Conservation (phyloP, 768 basidiomycete species). For the Ephemerocybe angulata region DNA sequence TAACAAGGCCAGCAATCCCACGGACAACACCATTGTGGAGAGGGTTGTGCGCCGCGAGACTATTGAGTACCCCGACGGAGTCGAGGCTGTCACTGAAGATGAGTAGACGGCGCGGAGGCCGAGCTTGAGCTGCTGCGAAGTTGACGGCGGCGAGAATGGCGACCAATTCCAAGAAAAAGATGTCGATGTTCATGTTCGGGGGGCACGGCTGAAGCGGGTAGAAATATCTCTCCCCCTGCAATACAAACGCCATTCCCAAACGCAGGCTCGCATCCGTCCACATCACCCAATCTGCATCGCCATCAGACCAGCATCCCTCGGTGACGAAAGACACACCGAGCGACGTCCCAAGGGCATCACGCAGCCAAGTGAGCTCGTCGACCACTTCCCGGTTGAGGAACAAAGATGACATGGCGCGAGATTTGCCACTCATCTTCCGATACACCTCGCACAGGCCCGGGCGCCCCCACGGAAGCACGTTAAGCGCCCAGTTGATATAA, state of each 20-base stretch:
- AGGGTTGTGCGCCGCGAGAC: slow-evolving; percentile 5
- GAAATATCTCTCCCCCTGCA: slow-evolving; percentile 10
- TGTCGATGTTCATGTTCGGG: slow-evolving; percentile 11
- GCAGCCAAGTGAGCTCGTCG: slow-evolving; percentile 15
- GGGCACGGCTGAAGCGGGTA: slow-evolving; percentile 9
- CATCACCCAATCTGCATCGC: slow-evolving; percentile 15
- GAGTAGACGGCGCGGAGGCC: slow-evolving; percentile 11
- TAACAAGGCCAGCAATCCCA: slow-evolving; percentile 11
- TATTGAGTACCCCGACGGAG: slow-evolving; percentile 16
- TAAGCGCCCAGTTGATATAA: slow-evolving; percentile 13
- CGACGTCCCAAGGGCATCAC: slow-evolving; percentile 2
- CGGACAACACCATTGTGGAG: slow-evolving; percentile 7
- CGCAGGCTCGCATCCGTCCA: slow-evolving; percentile 22
- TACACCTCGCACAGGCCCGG: slow-evolving; percentile 13
- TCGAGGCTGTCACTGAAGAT: slow-evolving; percentile 17
- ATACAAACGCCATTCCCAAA: slow-evolving; percentile 12
- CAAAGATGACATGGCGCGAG: background rate
- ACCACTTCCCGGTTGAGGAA: slow-evolving; percentile 13
- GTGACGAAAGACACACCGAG: slow-evolving; percentile 18
- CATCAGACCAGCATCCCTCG: slow-evolving; percentile 10
- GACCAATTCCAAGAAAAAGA: slow-evolving; percentile 23
- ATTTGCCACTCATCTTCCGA: slow-evolving; percentile 10
- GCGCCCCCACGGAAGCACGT: slow-evolving; percentile 13
- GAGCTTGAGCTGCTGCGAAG: slow-evolving; percentile 8
- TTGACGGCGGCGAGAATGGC: slow-evolving; percentile 20